A percentile compares a stretch with the other conserved stretches of the same genome.
phyloP scores from a whole-genome alignment of 768 basidiomycete genomes.

The Boletus speciosus region DNA sequence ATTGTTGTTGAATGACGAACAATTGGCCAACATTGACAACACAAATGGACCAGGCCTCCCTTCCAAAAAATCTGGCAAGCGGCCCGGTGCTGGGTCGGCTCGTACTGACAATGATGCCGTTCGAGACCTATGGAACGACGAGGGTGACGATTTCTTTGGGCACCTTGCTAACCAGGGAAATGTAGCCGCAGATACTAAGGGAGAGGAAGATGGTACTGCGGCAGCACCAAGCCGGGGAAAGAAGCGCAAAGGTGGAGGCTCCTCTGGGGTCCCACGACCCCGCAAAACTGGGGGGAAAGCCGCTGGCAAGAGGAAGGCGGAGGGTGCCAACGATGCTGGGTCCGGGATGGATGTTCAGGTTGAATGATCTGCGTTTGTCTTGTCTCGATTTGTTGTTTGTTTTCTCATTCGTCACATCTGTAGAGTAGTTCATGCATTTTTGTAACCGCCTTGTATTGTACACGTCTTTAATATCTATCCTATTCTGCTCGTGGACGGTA shows the following conservation, averaged over 20 bases:
- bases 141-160: slow-evolving; percentile 84
- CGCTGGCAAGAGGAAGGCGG: slow-evolving; percentile 31
- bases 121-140: slow-evolving; percentile 80
- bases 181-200: slow-evolving; percentile 18
- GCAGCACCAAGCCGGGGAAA: slow-evolving; percentile 29
- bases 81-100: slow-evolving; percentile 26
- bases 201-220: slow-evolving; percentile 29
- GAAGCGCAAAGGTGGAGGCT: slow-evolving; percentile 31
- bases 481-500: background rate
- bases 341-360: slow-evolving; percentile 24
- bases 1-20: slow-evolving; percentile 90
- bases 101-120: slow-evolving; percentile 37
- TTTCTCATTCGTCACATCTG: slow-evolving; percentile 19
- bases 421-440: slow-evolving; percentile 31
- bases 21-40: slow-evolving; percentile 68
- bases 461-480: slow-evolving; percentile 27
- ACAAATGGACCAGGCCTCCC: slow-evolving; percentile 39
- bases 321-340: slow-evolving; percentile 21
- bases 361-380: slow-evolving; percentile 21
- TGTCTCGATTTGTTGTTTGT: slow-evolving; percentile 7
- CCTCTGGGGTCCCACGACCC: slow-evolving; percentile 17
- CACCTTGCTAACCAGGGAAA: slow-evolving; percentile 39
- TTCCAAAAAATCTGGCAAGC: slow-evolving; percentile 34
- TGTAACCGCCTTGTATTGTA: slow-evolving; percentile 30
- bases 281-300: slow-evolving; percentile 34